phyloP scores from a whole-genome alignment of 139 green algal species.

The Astrephomene gubernaculifera region DNA sequence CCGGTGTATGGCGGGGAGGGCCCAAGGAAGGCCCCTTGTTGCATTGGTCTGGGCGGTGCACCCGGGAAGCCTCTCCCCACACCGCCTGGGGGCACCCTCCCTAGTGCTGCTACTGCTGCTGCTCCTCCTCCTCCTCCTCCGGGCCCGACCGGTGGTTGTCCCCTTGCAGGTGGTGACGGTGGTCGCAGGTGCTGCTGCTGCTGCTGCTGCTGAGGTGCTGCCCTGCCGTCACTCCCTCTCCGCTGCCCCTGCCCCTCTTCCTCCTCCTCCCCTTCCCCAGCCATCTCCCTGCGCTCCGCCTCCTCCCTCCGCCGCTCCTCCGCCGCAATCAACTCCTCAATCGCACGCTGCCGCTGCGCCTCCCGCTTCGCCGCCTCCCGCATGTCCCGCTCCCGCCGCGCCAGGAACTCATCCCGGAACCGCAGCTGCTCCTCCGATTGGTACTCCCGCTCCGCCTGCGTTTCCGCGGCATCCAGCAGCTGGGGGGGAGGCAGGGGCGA shows the following conservation, averaged over 20 bases:
- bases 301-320: slow-evolving; percentile 2
- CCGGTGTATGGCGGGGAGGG: no score
- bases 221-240: not conserved
- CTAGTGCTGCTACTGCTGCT: not conserved
- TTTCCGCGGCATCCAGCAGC: no score
- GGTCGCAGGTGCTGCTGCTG: no score
- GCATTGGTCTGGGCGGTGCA: no score
- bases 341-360: slow-evolving; percentile 29
- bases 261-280: not conserved
- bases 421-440: slow-evolving; percentile 1
- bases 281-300: not conserved
- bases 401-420: not conserved
- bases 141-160: no score
- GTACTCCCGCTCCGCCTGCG: not conserved
- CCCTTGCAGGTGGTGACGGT: no score
- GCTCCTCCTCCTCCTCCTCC: not conserved
- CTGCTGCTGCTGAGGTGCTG: slow-evolving; percentile 8
- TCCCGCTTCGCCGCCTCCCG: slow-evolving; percentile 1
- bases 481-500: no score
- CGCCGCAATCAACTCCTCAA: not conserved
- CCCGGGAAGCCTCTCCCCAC: no score
- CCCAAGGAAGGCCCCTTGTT: no score
- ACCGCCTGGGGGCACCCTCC: not conserved
- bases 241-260: not conserved
- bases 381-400: not conserved